Evolutionary conservation across 495 filamentous ascomycete species (phyloP), one percentile per base, ranked within the genome.

Genomic region (Astrothelium macrocarpum): DNA sequence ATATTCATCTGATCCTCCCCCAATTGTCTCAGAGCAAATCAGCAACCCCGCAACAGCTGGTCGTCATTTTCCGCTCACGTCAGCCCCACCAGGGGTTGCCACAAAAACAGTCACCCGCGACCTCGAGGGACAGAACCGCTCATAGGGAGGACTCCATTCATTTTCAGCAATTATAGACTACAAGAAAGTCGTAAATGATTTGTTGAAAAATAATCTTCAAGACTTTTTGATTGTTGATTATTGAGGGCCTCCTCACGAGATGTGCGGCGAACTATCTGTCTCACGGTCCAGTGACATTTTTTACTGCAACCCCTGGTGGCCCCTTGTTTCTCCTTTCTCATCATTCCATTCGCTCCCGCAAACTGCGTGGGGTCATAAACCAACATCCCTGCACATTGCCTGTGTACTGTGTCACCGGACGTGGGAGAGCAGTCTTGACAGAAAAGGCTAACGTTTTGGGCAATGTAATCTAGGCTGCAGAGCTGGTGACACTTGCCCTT

Each of bases 401-500:
- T 39, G 36, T 39, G 16, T 49, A 49, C 43, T 9, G 43, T 56
- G 49, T 56, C 49, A 56, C 49, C 49, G 49, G 49, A 56, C 25
- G 23, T 29, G 9, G 49, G 49, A 20, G 23, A 56, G 7, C 2
- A 9, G 25, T 9, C 11, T 3, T 18, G 7, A 14, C n/a, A 3
- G 18, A 20, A 20, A 49, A 59, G 31, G 49, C 49, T 56, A 56
- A 56, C 49, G 16, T 29, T 10, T 10, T 9, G 49, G 2, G 20
- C 49, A 26, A 56, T 56, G 49, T 20, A 26, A 28, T 46, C 59
- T 66, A 72, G 72, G 71, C 1, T 74, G 74, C 61, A 63, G 70
- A 66, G 71, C 74, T 39, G 72, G 72, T 49, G 67, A 68, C 46
- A 58, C 64, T n/a, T 74, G 74, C 60, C 72, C 67, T n/a, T 75